Evolutionary conservation across 2,329 filamentous ascomycete genomes (phyloP), one percentile per base, ranked within the genome.

Genomic region (Cladosporium sp.): DNA sequence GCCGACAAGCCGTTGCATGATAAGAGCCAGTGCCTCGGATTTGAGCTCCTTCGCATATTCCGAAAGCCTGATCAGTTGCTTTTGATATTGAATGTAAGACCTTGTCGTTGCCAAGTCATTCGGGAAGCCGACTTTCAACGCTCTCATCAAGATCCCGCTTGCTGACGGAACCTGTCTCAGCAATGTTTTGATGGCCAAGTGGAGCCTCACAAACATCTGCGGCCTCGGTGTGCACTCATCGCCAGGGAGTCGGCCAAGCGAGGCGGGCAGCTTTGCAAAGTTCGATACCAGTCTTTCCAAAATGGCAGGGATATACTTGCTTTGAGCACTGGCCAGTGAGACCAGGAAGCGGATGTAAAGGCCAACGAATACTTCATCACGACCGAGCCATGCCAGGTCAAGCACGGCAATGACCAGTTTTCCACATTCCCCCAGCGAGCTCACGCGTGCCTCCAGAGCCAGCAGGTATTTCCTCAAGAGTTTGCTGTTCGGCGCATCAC

Each of bases 1-100:
- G 69, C 93, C 93, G 62, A 97, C 88, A 7, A 97, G 77, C 55
- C 88, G 84, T 59, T 92, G 86, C 36, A 90, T 85, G 41, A 97
- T 85, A 11, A 95, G 73, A 50, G 89, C 84, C 55, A 95, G 78
- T 19, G 97, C 83, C 54, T 94, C 87, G 7, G 85, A 81, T 54
- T 85, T 84, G 30, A 96, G 72, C 52, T 87, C 84, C 0, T 88
- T 84, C 1, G 86, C 81, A 63, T 95, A 95, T 42, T 82, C 77
- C 47, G 86, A 83, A 29, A 97, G 74, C 52, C 78, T 80, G 20
- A 97, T 73, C 8, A 97, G 73, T 64, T 97, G 95, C 60, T 85
- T 79, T 51, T 95, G 85, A 62, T 94, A 98, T n/a, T 84, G 82
- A 58, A 92, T 80, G 65, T 95, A 90, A n/a, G 81, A 77, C 57